Conservation (phyloP, 768 basidiomycete genomes). For the Boletus speciosus region DNA sequence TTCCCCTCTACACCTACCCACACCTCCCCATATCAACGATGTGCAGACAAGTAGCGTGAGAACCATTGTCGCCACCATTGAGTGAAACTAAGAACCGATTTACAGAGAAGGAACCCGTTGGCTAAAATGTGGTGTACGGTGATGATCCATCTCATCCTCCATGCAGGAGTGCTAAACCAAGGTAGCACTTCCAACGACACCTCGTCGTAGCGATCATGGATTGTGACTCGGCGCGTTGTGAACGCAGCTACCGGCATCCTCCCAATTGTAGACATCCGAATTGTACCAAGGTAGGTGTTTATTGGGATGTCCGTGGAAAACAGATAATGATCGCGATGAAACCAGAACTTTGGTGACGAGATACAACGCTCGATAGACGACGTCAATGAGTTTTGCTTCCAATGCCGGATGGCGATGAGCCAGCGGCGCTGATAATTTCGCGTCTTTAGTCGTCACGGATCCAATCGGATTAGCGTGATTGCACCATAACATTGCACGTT, state of each 20-base stretch:
- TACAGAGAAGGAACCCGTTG: conserved; percentile 74
- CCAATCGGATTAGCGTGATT: conserved; percentile 19
- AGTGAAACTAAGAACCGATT: conserved; percentile 2
- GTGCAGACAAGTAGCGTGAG: conserved; percentile 78
- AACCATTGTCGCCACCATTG: conserved; percentile 15
- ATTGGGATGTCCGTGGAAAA: conserved; percentile 10
- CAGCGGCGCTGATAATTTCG: conserved; percentile 23
- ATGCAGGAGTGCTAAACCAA: conserved; percentile 8
- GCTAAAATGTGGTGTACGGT: conserved; percentile 62
- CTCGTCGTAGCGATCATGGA: conserved; percentile 71
- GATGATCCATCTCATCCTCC: conserved; percentile 11
- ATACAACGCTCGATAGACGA: conserved; percentile 66
- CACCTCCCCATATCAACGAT: conserved; percentile 34
- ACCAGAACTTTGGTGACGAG: conserved; percentile 64
- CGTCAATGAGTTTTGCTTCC: conserved; percentile 69
- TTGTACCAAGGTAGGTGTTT: conserved; percentile 54
- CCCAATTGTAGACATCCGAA: conserved; percentile 48
- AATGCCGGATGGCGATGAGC: conserved; percentile 59
- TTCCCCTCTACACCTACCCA: conserved; percentile 2
- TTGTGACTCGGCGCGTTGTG: conserved; percentile 62
- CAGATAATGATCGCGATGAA: background rate
- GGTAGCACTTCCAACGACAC: conserved; percentile 77
- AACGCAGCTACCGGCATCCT: conserved; percentile 60
- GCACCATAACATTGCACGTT: conserved; percentile 24
- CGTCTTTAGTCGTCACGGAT: background rate